Base-by-base conservation (phyloP, 2,329 filamentous ascomycete genomes). In the Epichloe uncinata region DNA sequence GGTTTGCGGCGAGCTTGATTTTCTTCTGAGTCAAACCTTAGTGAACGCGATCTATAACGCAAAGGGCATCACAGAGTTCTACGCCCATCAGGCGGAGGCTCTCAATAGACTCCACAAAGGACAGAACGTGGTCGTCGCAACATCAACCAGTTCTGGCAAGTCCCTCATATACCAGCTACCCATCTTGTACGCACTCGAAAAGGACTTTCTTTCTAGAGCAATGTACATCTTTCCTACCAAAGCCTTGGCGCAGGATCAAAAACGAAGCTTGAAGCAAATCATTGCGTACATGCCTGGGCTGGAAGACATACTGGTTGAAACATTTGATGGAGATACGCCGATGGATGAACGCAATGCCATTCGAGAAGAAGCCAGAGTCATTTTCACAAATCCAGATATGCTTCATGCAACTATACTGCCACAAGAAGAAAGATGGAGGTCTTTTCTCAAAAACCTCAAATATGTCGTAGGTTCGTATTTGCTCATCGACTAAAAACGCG, bases 181-280 rank as follows among this genome's bases (percentile, higher is more conserved):
- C 0, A 88, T 98, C 42, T 69, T 98, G 11, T 82, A 95, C 61
- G 85, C 87, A 46, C 70, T 98, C 2, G 91, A 98, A 64, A 73
- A 79, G 48, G 85, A 97, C 59, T 70, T 67, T 2, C 73, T 82
- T 50, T 86, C 87, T 8, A 75, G 93, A 58, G 93, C 93, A 2
- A 88, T 98, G 82, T 97, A 96, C 63, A 95, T 98, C 36, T 98
- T 98, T 53, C 93, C 93, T 0, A 98, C 93, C 0, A 98, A 98
- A 67, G 93, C 93, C 1, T 70, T 98, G 15, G 91, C 93, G 0
- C 93, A 98, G 63, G 93, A 98, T 65, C 93, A 98, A 65, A 82
- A 84, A 57, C 78, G 89, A 57, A 95, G 89, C 57, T 72, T 98
- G 63, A 87, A 86, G 59, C 88, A 95, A 48, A 77, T 97, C 61